Evolutionary conservation across 2,329 filamentous ascomycete genomes (phyloP), one percentile per base, ranked within the genome.

Genomic region (Pseudomassariella vexata): DNA sequence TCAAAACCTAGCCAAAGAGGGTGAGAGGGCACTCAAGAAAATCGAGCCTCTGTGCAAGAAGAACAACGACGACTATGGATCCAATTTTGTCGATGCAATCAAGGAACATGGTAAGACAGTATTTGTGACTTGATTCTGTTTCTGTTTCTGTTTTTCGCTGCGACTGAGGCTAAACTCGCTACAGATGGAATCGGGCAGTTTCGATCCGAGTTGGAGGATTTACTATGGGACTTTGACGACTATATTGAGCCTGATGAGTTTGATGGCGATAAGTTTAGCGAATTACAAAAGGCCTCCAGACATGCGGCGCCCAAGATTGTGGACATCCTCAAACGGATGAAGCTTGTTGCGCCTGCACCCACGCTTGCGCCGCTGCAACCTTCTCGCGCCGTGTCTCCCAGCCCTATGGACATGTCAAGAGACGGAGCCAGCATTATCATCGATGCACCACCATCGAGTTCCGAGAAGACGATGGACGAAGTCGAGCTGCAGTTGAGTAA

Each of bases 171-270:
- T 41, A 25, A 7, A 36, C 21, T 25, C 19, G 20, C 8, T 12
- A 10, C 39, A 74, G 72, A 68, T 34, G 66, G 66, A 20, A 70
- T 77, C 32, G 62, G 66, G 32, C 51, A 60, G 26, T 66, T 62
- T 36, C 60, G 70, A 27, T 55, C 58, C 12, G 59, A 66, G 34
- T 55, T 77, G 24, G 66, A 61, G 36, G 62, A 69, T 28, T 45
- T 73, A 16, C 51, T 76, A 6, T 77, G 70, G 63, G 71, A 70
- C 31, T 75, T 77, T 42, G 73, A 77, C 34, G 71, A 76, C 32
- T 73, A 59, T 40, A 51, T 68, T 38, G 66, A 71, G 30, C 43
- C 54, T 10, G 64, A 70, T 20, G 59, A 59, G 16, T 76, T 76
- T 38, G 68, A 75, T n/a, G 49, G 56, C 17, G 59, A 57, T 12